A percentile compares a stretch with the other conserved stretches of the same genome.
Evolutionary conservation across 768 basidiomycete genomes (phyloP).

Genomic region (Lyophyllum decastes): DNA sequence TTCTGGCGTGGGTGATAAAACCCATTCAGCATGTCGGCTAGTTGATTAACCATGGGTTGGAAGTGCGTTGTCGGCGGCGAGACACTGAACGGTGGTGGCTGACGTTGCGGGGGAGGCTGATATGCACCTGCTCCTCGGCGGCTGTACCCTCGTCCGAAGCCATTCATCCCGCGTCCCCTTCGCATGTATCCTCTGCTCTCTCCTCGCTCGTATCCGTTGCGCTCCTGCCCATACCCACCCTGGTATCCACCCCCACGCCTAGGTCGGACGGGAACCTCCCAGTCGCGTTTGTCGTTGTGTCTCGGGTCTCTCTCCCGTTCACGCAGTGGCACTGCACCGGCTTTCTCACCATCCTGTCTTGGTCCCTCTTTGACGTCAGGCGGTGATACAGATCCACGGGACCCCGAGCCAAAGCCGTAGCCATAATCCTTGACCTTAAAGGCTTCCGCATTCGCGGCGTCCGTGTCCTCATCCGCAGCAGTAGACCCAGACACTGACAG

Average conservation of each 20-base stretch:
- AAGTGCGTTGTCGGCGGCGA: constrained; percentile 33
- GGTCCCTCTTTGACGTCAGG: constrained; percentile 12
- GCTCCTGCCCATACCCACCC: constrained; percentile 5
- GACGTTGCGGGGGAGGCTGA: constrained; percentile 28
- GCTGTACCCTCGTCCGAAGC: constrained; percentile 38
- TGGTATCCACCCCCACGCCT: constrained; percentile 6
- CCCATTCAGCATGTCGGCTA: constrained; percentile 14
- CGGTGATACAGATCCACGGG: constrained; percentile 6
- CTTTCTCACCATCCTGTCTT: constrained; percentile 9
- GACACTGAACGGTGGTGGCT: constrained; percentile 29
- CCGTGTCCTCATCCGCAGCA: constrained; percentile 20
- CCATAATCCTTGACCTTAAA: constrained; percentile 65
- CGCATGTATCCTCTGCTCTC: constrained; percentile 12
- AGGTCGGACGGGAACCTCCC: constrained; percentile 4
- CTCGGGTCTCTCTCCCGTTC: constrained; percentile 16
- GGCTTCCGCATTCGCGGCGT: constrained; percentile 37
- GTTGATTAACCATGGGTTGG: constrained; percentile 24
- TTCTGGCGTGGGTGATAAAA: constrained; percentile 26
- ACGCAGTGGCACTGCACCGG: constrained; percentile 10
- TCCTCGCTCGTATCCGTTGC: constrained; percentile 2
- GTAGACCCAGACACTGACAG: neutral
- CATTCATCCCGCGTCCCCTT: constrained; percentile 33
- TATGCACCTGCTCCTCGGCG: constrained; percentile 36
- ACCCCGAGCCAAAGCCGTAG: constrained; percentile 57
- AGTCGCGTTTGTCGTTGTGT: constrained; percentile 17